Conservation (phyloP, 1,284 basidiomycete species). For the Coniferiporia sulphurascens region DNA sequence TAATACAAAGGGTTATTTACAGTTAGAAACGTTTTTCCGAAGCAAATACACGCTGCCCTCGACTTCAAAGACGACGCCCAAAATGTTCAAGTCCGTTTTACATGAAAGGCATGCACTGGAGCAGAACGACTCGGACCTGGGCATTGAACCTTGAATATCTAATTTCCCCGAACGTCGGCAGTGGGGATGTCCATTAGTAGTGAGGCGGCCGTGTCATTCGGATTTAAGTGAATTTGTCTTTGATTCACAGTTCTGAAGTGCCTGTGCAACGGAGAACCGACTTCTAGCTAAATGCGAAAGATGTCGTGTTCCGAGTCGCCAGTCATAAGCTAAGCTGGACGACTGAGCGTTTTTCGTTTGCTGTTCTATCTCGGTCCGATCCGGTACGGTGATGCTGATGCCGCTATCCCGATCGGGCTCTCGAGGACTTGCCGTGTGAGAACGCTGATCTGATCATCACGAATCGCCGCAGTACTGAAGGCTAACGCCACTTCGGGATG, state of each 20-base stretch:
- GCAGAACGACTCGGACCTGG: neutral
- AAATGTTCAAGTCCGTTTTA: neutral
- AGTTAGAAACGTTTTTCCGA: neutral
- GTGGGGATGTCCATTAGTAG: no score
- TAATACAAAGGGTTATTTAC: neutral
- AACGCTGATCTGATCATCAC: neutral
- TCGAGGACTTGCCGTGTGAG: neutral
- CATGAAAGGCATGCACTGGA: neutral
- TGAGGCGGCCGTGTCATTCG: no score
- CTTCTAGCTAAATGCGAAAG: no score
- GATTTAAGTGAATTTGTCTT: no score
- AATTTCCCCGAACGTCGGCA: neutral
- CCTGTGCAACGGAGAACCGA: no score
- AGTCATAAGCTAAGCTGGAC: no score
- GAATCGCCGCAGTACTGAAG: neutral
- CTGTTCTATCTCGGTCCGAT: neutral
- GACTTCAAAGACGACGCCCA: neutral
- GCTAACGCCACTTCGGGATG: neutral
- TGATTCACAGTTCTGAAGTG: no score
- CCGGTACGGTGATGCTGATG: neutral
- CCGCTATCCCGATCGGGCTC: no score
- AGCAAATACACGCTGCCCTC: neutral
- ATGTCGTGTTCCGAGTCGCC: no score
- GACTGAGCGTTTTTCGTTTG: no score
- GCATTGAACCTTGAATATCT: neutral